phyloP scores from a whole-genome alignment of 257 asterid genomes.

The Penstemon barbatus region DNA sequence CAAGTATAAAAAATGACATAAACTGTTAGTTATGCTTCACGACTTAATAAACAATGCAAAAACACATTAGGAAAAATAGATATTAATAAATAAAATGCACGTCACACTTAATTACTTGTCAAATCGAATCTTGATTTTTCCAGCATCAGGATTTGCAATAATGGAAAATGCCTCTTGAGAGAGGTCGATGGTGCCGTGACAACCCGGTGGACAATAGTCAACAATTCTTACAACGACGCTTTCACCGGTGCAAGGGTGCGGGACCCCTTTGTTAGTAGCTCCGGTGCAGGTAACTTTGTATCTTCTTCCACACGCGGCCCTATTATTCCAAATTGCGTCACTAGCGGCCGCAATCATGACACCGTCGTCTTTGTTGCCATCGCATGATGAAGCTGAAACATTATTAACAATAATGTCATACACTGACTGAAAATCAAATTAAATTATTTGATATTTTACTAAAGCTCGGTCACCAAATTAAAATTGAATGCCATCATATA shows the following conservation, averaged over 20 bases:
- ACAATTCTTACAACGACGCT: constrained; percentile 37
- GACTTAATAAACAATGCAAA: neutral
- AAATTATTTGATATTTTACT: no score
- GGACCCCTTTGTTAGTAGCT: constrained; percentile 40
- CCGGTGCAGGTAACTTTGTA: constrained; percentile 48
- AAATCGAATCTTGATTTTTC: constrained; percentile 38
- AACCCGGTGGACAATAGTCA: constrained; percentile 46
- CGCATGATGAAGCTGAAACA: constrained; percentile 41
- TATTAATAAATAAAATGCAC: neutral
- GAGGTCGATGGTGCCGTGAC: constrained; percentile 48
- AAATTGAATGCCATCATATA: no score
- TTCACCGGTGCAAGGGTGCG: constrained; percentile 48
- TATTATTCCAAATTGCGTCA: constrained; percentile 37
- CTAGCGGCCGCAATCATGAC: constrained; percentile 54
- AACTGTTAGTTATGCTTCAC: neutral
- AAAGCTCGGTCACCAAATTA: no score
- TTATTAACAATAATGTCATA: no score
- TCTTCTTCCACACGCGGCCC: constrained; percentile 41
- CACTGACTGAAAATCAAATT: no score
- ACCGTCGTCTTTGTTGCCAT: constrained; percentile 39
- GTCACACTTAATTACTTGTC: constrained; percentile 33
- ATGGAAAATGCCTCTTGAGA: constrained; percentile 49
- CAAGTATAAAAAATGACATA: neutral
- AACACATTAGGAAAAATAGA: neutral
- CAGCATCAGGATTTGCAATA: constrained; percentile 49